A percentile compares a stretch with the other conserved stretches of the same genome.
These are phyloP conservation scores for Lepraria neglecta DNA, from an alignment of 495 filamentous ascomycete species.

Conservation along the genomic window DNA sequence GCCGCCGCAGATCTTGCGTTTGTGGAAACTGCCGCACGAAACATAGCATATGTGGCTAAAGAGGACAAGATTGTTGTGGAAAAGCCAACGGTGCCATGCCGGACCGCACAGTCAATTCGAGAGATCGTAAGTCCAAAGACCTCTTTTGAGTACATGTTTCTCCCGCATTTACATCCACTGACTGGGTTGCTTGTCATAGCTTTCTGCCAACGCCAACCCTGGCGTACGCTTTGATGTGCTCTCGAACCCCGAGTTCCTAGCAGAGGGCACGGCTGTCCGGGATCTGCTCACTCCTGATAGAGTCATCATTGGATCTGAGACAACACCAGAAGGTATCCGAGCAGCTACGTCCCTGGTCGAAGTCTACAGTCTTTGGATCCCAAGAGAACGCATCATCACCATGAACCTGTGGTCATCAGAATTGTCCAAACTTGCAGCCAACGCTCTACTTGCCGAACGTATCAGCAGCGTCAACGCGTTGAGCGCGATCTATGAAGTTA, in stretches of 20 bases:
- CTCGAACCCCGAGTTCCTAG: constrained; percentile 79
- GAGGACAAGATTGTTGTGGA: constrained; percentile 71
- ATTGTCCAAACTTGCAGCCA: constrained; percentile 72
- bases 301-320: constrained; percentile 66
- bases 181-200: constrained; percentile 5
- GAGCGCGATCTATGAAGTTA: constrained; percentile 70
- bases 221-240: constrained; percentile 65
- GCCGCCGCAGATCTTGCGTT: constrained; percentile 65
- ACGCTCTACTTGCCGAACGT: constrained; percentile 74
- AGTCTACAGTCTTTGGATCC: constrained; percentile 70
- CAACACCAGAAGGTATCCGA: constrained; percentile 47
- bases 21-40: constrained; percentile 62
- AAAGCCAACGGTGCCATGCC: constrained; percentile 77
- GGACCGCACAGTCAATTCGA: constrained; percentile 64
- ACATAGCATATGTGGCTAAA: constrained; percentile 60
- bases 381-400: constrained; percentile 56
- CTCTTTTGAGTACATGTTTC: background rate
- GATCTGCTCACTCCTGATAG: constrained; percentile 69
- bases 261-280: constrained; percentile 68
- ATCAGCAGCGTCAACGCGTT: constrained; percentile 81
- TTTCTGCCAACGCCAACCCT: constrained; percentile 48
- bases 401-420: constrained; percentile 77
- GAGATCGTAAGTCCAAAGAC: constrained; percentile 39
- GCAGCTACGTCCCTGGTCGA: constrained; percentile 58
- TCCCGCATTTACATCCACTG: background rate